Percentiles rank a stretch among this genome's conserved stretches.
Conservation (phyloP, 495 filamentous ascomycete species). For the Evernia prunastri region DNA sequence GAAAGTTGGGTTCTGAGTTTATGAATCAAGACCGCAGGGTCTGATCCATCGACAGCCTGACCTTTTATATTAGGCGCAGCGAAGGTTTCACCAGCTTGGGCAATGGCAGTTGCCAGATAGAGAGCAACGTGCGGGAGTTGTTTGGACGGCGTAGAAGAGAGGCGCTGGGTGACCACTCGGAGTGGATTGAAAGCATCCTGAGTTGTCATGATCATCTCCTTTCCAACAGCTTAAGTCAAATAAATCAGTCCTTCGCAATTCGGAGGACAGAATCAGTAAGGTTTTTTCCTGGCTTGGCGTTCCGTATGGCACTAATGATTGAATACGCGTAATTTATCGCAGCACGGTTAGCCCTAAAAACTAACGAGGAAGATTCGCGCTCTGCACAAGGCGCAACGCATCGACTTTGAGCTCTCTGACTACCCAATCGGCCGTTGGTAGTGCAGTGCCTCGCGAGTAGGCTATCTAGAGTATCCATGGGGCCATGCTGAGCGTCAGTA, state of each 20-base stretch:
- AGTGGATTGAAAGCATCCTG: conserved; percentile 32
- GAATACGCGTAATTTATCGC: conserved; percentile 8
- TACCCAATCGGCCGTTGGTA: background rate
- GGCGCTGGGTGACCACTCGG: conserved; percentile 58
- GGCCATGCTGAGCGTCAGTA: conserved; percentile 22
- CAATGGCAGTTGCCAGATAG: conserved; percentile 52
- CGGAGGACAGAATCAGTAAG: background rate
- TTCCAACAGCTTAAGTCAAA: background rate
- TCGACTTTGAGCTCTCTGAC: background rate
- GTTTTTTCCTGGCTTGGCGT: conserved; percentile 1
- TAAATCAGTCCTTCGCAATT: background rate
- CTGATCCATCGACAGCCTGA: conserved; percentile 50
- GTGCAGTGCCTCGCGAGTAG: background rate
- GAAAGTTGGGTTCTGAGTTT: conserved; percentile 72
- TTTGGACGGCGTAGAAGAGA: conserved; percentile 55
- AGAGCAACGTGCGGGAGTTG: conserved; percentile 59
- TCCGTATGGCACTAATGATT: background rate
- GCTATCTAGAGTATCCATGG: background rate
- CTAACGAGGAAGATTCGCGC: background rate
- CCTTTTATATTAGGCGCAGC: conserved; percentile 42
- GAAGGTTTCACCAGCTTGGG: conserved; percentile 53
- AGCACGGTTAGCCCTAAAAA: background rate
- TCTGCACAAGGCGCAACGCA: background rate
- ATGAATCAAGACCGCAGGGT: conserved; percentile 60
- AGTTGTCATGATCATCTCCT: background rate